Conservation (phyloP, 2,329 filamentous ascomycete genomes). For the Whalleya microplaca region DNA sequence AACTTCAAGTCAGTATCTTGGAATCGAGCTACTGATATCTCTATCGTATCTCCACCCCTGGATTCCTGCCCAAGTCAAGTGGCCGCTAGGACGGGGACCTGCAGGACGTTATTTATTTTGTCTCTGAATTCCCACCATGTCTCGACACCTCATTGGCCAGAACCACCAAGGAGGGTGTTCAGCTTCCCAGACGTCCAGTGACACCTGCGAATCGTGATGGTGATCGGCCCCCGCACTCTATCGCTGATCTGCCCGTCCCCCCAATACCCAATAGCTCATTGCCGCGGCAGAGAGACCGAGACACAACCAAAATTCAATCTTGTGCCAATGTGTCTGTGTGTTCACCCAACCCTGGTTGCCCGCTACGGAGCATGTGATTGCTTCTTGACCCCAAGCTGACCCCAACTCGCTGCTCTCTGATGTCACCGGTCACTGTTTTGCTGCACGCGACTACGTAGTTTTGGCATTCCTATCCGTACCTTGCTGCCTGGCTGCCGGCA, state of each 20-base stretch:
- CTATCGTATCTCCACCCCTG: neutral
- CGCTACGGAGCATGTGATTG: slow-evolving; percentile 22
- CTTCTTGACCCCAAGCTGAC: slow-evolving; percentile 12
- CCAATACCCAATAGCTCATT: slow-evolving; percentile 3
- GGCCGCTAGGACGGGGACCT: slow-evolving; percentile 9
- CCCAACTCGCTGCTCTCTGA: slow-evolving; percentile 10
- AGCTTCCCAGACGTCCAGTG: slow-evolving; percentile 13
- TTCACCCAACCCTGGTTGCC: slow-evolving; percentile 9
- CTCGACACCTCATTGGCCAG: slow-evolving; percentile 8
- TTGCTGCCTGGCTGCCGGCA: slow-evolving; percentile 9
- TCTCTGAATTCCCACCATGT: neutral
- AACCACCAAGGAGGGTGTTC: neutral
- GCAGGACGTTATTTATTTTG: slow-evolving; percentile 10
- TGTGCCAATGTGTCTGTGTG: neutral
- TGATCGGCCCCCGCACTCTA: slow-evolving; percentile 15
- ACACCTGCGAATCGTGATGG: slow-evolving; percentile 18
- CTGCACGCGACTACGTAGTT: neutral
- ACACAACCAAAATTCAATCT: slow-evolving; percentile 23
- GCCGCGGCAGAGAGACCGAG: slow-evolving; percentile 12
- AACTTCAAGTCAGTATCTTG: neutral
- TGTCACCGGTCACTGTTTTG: slow-evolving; percentile 17
- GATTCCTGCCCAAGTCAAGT: neutral
- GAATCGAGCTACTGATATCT: too few relatives aligned
- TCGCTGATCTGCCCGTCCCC: neutral
- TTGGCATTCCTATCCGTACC: slow-evolving; percentile 1